A percentile compares a stretch with the other conserved stretches of the same genome.
Conservation (phyloP, 2,329 filamentous ascomycete species). For the Exophiala spinifera region DNA sequence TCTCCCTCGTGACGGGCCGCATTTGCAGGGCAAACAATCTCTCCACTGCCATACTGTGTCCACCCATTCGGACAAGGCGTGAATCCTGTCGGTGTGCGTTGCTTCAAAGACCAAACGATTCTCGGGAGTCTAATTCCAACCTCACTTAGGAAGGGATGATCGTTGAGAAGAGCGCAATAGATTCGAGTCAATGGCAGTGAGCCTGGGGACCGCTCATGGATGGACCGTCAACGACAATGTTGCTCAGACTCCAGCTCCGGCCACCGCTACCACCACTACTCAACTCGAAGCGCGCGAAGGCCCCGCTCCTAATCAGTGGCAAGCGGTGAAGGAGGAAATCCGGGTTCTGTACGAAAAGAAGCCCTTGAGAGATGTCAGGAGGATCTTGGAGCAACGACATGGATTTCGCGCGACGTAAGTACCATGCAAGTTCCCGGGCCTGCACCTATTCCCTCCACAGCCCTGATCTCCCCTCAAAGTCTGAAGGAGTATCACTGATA, state of each 20-base stretch:
- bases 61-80: constrained; percentile 2
- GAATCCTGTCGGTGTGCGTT: not conserved
- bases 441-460: not conserved
- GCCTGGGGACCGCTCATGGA: constrained; percentile 14
- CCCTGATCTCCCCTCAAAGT: not conserved
- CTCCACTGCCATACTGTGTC: constrained; percentile 4
- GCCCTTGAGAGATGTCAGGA: constrained; percentile 27
- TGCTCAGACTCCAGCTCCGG: constrained; percentile 11
- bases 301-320: constrained; percentile 24
- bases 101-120: constrained; percentile 6
- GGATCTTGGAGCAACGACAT: constrained; percentile 23
- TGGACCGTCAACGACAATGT: constrained; percentile 17
- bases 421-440: constrained; percentile 6
- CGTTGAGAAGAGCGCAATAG: constrained; percentile 11
- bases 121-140: constrained; percentile 13
- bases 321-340: constrained; percentile 27
- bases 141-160: constrained; percentile 23
- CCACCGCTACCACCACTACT: constrained; percentile 5
- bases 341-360: constrained; percentile 24
- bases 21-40: constrained; percentile 17
- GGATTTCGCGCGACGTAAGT: constrained; percentile 30
- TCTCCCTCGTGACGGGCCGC: constrained; percentile 15
- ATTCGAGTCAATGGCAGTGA: constrained; percentile 23
- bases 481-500: not conserved
- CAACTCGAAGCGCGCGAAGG: constrained; percentile 26